These are phyloP conservation scores for Globisporangium emineosum DNA, from an alignment of 352 stramenopile species.

Conservation along the genomic window DNA sequence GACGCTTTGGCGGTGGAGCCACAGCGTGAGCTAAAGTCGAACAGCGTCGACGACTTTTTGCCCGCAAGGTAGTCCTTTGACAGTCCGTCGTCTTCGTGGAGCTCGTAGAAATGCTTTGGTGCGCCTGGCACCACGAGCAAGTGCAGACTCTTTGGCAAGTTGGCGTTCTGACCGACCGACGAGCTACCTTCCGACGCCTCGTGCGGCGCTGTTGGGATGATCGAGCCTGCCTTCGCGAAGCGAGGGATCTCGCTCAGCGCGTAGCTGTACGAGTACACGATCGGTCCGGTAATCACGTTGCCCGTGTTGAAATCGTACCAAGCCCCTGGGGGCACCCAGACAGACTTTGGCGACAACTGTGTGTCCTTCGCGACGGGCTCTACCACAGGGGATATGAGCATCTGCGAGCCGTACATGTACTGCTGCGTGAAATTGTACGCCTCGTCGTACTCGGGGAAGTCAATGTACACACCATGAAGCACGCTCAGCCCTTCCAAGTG, in stretches of 20 bases:
- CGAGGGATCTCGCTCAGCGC: conserved; percentile 27
- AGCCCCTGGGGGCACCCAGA: conserved; percentile 46
- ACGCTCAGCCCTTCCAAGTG: conserved; percentile 30
- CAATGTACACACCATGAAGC: conserved; percentile 38
- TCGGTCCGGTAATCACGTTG: conserved; percentile 21
- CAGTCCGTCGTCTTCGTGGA: conserved; percentile 37
- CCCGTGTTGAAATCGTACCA: conserved; percentile 37
- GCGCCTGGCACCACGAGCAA: conserved; percentile 24
- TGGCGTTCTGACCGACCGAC: conserved; percentile 22
- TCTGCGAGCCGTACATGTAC: conserved; percentile 41
- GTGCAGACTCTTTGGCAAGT: conserved; percentile 16
- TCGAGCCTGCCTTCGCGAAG: conserved; percentile 28
- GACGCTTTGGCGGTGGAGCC: neutral
- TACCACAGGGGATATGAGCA: conserved; percentile 44
- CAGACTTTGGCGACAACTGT: conserved; percentile 19
- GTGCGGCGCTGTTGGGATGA: conserved; percentile 21
- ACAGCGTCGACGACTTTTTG: conserved; percentile 14
- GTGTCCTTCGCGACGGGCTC: conserved; percentile 19
- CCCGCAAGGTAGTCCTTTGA: conserved; percentile 24
- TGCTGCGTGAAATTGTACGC: conserved; percentile 32
- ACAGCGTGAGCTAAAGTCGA: conserved; percentile 19
- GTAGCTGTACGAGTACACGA: conserved; percentile 24
- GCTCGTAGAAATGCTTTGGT: conserved; percentile 11
- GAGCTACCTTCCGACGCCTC: conserved; percentile 1
- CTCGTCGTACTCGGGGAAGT: conserved; percentile 34